Percentiles rank a stretch among this genome's conserved stretches.
These are phyloP conservation scores for Paecilomyces sp. DNA, from an alignment of 2,329 filamentous ascomycete species.

Conservation along the genomic window DNA sequence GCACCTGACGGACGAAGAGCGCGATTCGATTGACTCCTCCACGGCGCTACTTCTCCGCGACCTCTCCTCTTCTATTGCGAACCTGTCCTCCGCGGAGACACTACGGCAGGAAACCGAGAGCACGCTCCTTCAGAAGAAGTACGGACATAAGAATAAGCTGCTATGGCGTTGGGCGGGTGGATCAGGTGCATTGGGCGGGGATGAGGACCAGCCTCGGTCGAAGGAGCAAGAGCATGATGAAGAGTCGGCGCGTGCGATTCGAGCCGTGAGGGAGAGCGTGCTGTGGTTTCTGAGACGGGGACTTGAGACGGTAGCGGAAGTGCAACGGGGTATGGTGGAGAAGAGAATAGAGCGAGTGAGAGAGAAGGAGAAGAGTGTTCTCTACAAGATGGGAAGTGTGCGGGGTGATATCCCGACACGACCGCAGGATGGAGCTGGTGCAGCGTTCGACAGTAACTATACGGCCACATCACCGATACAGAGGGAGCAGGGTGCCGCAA, in stretches of 20 bases:
- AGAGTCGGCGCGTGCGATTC: slow-evolving; percentile 58
- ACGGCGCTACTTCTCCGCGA: slow-evolving; percentile 80
- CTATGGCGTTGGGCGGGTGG: slow-evolving; percentile 62
- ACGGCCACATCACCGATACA: slow-evolving; percentile 14
- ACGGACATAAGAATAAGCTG: slow-evolving; percentile 46
- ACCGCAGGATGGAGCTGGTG: slow-evolving; percentile 10
- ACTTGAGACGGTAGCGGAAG: slow-evolving; percentile 67
- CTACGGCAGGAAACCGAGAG: slow-evolving; percentile 70
- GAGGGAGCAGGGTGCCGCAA: slow-evolving; percentile 11
- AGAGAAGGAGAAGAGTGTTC: slow-evolving; percentile 80
- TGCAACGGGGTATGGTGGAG: slow-evolving; percentile 90
- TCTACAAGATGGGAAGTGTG: slow-evolving; percentile 54
- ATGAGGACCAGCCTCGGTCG: slow-evolving; percentile 45
- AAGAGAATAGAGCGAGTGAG: slow-evolving; percentile 74
- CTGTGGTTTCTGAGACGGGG: slow-evolving; percentile 72
- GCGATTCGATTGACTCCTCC: slow-evolving; percentile 79
- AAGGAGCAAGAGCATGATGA: slow-evolving; percentile 68
- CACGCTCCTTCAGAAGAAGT: slow-evolving; percentile 66
- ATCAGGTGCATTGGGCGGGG: slow-evolving; percentile 36
- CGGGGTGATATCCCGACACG: slow-evolving; percentile 3
- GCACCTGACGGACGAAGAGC: slow-evolving; percentile 69
- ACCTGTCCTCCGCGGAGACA: slow-evolving; percentile 73
- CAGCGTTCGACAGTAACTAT: slow-evolving; percentile 8
- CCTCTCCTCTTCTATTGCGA: slow-evolving; percentile 72
- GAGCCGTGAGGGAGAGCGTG: slow-evolving; percentile 70